Evolutionary conservation across 768 basidiomycete genomes (phyloP), one percentile per base, ranked within the genome.

Genomic region (Grammothele lineata): DNA sequence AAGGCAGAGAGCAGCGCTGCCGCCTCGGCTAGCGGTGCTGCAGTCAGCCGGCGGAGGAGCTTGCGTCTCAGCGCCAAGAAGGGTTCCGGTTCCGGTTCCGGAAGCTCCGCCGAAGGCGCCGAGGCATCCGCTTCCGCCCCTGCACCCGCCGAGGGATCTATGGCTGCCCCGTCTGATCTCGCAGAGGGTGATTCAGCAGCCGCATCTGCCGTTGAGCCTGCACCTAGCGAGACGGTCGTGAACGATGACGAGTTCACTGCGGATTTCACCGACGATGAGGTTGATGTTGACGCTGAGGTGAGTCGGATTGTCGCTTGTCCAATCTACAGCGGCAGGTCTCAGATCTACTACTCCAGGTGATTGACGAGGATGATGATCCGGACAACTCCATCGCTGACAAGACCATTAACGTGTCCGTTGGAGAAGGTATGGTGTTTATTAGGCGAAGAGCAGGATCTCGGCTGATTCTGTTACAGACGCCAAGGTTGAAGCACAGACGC

Each of bases 401-500:
- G 67, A 92, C 92, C 0, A 85, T 96, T 36, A 90, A 83, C 24
- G 70, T 97, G 22, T 83, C 87, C 10, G 80, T 95, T 9, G 79
- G 77, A 17, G 86, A 90, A 68, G 90, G 88, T 86, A 54, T 23
- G 44, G 8, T 37, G 9, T 30, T 23, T 10, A 7, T 30, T 11
- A 26, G 9, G n/a, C n/a, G n/a, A n/a, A n/a, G n/a, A n/a, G n/a
- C n/a, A n/a, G n/a, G n/a, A n/a, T n/a, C n/a, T n/a, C 17, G 7
- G 11, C 39, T 51, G 9, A 54, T 32, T 19, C 2, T 3, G 15
- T 37, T 19, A 9, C 48, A 87, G 93, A 95, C 66, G 84, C 87
- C n/a, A 90, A 87, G 63, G 78, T 98, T 8, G 92, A 93, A 61
- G 96, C 94, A 1, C 91, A 96, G 63, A 97, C 96, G 0, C 94